Evolutionary conservation across 768 basidiomycete species (phyloP).

Genomic region (Lyophyllum semitale): DNA sequence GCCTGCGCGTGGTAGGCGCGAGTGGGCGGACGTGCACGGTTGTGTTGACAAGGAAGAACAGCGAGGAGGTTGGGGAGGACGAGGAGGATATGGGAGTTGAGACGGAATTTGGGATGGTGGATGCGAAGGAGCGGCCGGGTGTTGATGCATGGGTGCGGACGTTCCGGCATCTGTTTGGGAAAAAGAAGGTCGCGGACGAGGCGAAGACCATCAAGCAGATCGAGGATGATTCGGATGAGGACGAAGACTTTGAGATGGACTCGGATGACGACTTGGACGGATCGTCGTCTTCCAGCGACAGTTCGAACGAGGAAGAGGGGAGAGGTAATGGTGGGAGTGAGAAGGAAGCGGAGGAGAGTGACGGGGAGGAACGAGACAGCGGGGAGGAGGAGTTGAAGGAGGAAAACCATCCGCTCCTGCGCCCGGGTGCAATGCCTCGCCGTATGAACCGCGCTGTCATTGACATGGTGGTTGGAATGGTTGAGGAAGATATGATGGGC

Average conservation of each 20-base stretch:
- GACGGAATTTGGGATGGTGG: conserved; percentile 72
- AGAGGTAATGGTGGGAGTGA: conserved; percentile 26
- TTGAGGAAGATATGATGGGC: conserved; percentile 52
- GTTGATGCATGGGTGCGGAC: conserved; percentile 67
- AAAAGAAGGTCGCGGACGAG: conserved; percentile 22
- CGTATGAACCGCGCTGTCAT: conserved; percentile 66
- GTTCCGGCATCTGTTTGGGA: conserved; percentile 60
- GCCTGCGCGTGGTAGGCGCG: conserved; percentile 56
- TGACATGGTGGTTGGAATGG: conserved; percentile 65
- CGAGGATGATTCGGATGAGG: conserved; percentile 47
- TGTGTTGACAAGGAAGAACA: conserved; percentile 44
- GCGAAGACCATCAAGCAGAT: conserved; percentile 33
- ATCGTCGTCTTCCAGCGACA: conserved; percentile 32
- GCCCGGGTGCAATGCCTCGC: conserved; percentile 64
- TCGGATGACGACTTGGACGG: conserved; percentile 38
- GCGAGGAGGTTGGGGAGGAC: conserved; percentile 21
- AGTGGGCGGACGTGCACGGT: conserved; percentile 72
- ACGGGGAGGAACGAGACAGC: conserved; percentile 22
- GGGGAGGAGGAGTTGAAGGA: conserved; percentile 50
- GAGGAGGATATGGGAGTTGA: conserved; percentile 53
- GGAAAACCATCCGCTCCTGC: conserved; percentile 61
- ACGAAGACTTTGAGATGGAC: conserved; percentile 41
- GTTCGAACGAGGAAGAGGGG: conserved; percentile 26
- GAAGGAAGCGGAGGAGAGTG: conserved; percentile 33
- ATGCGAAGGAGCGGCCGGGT: conserved; percentile 65